Conservation (phyloP, 805 yeast genomes). For the Candida gorgasii region DNA sequence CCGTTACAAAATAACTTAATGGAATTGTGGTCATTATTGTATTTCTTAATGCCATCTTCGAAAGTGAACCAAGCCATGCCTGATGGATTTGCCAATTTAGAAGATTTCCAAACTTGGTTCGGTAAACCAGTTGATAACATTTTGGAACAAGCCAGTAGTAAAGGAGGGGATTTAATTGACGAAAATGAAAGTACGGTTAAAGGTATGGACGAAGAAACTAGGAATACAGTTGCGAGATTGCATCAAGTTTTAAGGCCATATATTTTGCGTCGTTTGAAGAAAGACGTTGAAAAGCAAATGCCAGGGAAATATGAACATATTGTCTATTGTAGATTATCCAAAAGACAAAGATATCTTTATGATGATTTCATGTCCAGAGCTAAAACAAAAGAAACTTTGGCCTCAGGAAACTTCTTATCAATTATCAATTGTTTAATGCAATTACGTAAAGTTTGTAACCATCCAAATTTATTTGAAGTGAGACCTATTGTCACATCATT, state of each 20-base stretch:
- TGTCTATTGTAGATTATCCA: conserved; percentile 86
- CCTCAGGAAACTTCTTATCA: conserved; percentile 91
- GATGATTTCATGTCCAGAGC: conserved; percentile 98
- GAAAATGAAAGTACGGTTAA: conserved; percentile 37
- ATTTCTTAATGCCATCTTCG: conserved; percentile 93
- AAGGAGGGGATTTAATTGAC: conserved; percentile 49
- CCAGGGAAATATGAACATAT: conserved; percentile 97
- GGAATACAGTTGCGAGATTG: conserved; percentile 78
- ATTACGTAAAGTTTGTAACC: conserved; percentile 92
- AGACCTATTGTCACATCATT: conserved; percentile 92
- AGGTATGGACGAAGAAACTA: conserved; percentile 70
- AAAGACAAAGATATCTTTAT: conserved; percentile 86
- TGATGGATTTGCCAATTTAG: conserved; percentile 93
- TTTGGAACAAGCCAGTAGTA: conserved; percentile 63
- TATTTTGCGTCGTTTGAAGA: conserved; percentile 83
- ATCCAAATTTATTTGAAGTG: conserved; percentile 94
- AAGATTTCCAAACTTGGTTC: conserved; percentile 97
- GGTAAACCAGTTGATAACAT: conserved; percentile 95
- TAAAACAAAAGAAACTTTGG: conserved; percentile 88
- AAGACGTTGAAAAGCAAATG: conserved; percentile 98
- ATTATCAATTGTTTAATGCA: conserved; percentile 98
- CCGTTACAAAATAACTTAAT: conserved; percentile 94
- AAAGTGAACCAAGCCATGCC: conserved; percentile 76
- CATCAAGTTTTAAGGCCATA: conserved; percentile 96
- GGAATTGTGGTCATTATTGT: conserved; percentile 93